Base-by-base conservation (phyloP, 495 filamentous ascomycete species). In the Penicillium macrosclerotiorum region DNA sequence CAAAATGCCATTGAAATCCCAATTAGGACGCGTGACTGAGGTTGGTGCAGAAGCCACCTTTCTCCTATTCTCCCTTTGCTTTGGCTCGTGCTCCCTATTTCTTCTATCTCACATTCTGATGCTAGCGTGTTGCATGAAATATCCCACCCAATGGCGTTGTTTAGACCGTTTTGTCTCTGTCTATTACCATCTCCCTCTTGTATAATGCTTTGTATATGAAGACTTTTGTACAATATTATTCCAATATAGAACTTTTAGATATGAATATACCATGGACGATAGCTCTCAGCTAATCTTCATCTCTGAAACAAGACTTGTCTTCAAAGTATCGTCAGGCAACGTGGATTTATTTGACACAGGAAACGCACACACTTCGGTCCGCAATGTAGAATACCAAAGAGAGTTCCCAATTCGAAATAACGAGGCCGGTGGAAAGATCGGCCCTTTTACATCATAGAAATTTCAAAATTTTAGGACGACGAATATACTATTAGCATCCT, bases 1-100 rank as follows among this genome's bases (percentile, higher is more conserved):
- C 47, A 66, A 22, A 61, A 71, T 40, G 59, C 60, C 26, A 65
- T 74, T 27, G 34, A 54, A 2, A 45, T 73, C 4, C 56, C 58
- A 9, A 24, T 55, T 13, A 46, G 11, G 34, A 23, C 12, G 11
- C 45, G 13, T 16, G 14, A 30, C 35, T 34, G 16, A 40, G 35
- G 9, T 24, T 33, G 7, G n/a, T 2, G 8, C 8, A 17, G 24
- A 42, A 38, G 8, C 5, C 34, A 27, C 27, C 19, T 5, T 20
- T 9, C 8, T 16, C 36, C 13, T 4, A 22, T 31, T 27, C 19
- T 20, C 17, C 36, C 14, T 35, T 11, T 31, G 11, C 16, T 44
- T 35, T 27, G 29, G 13, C 16, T 18, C 37, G 24, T 24, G 35
- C 14, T 34, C n/a, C 37, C 8, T 40, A 9, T 26, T 13, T 37